Percentiles rank a stretch among this genome's conserved stretches.
Conservation (phyloP, 2,329 filamentous ascomycete genomes). For the Pseudopithomyces maydicus region DNA sequence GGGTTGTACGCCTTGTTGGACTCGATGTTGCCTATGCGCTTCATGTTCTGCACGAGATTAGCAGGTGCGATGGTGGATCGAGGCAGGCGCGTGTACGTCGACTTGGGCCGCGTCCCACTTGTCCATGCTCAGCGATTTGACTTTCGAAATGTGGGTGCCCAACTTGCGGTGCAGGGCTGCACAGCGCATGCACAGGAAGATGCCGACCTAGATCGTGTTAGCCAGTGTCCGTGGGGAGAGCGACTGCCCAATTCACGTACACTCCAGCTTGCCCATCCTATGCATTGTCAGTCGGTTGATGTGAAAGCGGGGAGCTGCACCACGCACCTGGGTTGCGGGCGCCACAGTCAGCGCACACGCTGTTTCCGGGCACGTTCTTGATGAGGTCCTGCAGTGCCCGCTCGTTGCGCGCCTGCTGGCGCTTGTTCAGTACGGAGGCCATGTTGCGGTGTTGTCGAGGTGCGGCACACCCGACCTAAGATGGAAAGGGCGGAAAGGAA, state of each 20-base stretch:
- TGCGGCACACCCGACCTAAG: constrained; percentile 22
- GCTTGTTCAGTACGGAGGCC: constrained; percentile 83
- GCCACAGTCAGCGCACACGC: constrained; percentile 90
- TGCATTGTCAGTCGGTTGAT: constrained; percentile 36
- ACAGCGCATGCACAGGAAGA: constrained; percentile 98
- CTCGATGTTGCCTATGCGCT: constrained; percentile 80
- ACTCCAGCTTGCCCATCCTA: constrained; percentile 97
- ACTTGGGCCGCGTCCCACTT: constrained; percentile 96
- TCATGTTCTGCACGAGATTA: constrained; percentile 75
- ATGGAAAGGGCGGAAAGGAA: constrained; percentile 20
- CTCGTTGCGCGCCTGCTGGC: constrained; percentile 97
- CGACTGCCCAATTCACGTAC: constrained; percentile 59
- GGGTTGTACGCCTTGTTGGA: constrained; percentile 93
- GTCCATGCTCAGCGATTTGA: constrained; percentile 99
- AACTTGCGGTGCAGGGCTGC: constrained; percentile 93
- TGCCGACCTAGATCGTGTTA: constrained; percentile 69
- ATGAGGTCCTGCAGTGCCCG: constrained; percentile 88
- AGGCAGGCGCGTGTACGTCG: constrained; percentile 67
- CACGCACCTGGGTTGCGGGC: constrained; percentile 85
- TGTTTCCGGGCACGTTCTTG: constrained; percentile 83
- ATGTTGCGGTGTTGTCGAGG: constrained; percentile 52
- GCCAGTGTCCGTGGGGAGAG: constrained; percentile 14
- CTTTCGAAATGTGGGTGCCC: constrained; percentile 96
- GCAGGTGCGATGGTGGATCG: constrained; percentile 9
- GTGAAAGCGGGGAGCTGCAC: neutral